These are phyloP conservation scores for Aspergillus neoniger DNA, from an alignment of 2,329 filamentous ascomycete genomes.

Conservation along the genomic window DNA sequence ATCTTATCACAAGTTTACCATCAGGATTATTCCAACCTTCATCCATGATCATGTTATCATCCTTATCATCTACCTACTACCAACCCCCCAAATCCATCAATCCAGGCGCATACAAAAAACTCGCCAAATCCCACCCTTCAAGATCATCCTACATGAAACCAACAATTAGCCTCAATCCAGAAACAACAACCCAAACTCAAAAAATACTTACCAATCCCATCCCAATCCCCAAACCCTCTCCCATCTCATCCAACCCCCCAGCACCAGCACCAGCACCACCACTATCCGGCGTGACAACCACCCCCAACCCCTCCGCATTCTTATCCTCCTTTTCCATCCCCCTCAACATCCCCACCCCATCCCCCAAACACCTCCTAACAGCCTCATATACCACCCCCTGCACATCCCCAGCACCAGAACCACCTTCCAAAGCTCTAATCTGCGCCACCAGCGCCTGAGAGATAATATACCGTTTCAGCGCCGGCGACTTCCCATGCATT, in stretches of 20 bases:
- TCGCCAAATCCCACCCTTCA: not conserved
- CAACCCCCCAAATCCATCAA: not conserved
- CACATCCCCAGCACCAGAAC: not conserved
- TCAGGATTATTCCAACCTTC: no score
- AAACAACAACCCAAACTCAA: not conserved
- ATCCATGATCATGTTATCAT: not conserved
- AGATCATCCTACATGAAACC: not conserved
- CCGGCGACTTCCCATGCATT: constrained; percentile 18
- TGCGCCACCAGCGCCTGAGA: constrained; percentile 18
- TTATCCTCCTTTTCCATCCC: not conserved
- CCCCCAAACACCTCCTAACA: constrained; percentile 3
- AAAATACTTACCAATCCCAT: not conserved
- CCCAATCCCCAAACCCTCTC: not conserved
- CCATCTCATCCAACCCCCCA: not conserved
- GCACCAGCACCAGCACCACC: not conserved
- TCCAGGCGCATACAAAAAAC: not conserved
- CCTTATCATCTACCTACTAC: not conserved
- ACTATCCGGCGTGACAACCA: not conserved
- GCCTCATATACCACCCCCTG: constrained; percentile 17
- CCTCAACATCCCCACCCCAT: not conserved
- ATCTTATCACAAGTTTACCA: not conserved
- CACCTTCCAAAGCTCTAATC: constrained; percentile 19
- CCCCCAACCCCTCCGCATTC: not conserved
- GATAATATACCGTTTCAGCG: constrained; percentile 21
- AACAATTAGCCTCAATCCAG: not conserved